Evolutionary conservation across 1,139 yeast genomes (phyloP).

Genomic region (Debaryomycetaceae sp.): DNA sequence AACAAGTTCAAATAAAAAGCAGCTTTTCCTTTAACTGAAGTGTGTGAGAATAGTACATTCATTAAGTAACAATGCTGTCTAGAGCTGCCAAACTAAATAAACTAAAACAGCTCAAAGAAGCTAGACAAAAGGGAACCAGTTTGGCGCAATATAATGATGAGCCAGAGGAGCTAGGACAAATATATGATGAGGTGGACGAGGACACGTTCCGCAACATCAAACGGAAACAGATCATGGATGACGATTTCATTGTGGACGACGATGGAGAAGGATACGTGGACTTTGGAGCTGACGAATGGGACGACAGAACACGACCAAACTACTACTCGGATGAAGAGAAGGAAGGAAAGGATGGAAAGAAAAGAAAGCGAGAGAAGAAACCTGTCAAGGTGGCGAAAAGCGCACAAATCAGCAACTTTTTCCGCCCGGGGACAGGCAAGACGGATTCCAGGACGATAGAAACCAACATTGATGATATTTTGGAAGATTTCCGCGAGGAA

Average conservation of each 20-base stretch:
- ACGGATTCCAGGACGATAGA: constrained; percentile 22
- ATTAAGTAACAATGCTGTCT: constrained; percentile 21
- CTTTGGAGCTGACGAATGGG: constrained; percentile 91
- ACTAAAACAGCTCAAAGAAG: constrained; percentile 38
- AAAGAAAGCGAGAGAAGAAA: constrained; percentile 30
- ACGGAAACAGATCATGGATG: constrained; percentile 76
- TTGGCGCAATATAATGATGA: constrained; percentile 18
- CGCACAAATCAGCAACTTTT: constrained; percentile 53
- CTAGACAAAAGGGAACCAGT: constrained; percentile 35
- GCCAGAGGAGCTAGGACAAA: constrained; percentile 37
- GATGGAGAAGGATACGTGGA: constrained; percentile 89
- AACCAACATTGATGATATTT: constrained; percentile 44
- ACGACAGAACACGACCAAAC: constrained; percentile 45
- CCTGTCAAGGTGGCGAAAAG: constrained; percentile 44
- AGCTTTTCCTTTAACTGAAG: not conserved
- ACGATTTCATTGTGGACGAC: constrained; percentile 93
- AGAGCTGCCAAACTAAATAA: constrained; percentile 30
- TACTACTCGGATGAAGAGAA: constrained; percentile 56
- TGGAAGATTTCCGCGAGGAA: constrained; percentile 36
- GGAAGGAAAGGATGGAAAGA: constrained; percentile 20
- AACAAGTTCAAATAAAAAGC: not conserved
- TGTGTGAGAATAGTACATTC: not conserved
- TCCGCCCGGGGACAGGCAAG: constrained; percentile 34
- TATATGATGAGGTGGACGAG: constrained; percentile 88
- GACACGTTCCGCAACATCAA: constrained; percentile 71